These are phyloP conservation scores for Neurospora sp. DNA, from an alignment of 495 filamentous ascomycete species.

Conservation along the genomic window DNA sequence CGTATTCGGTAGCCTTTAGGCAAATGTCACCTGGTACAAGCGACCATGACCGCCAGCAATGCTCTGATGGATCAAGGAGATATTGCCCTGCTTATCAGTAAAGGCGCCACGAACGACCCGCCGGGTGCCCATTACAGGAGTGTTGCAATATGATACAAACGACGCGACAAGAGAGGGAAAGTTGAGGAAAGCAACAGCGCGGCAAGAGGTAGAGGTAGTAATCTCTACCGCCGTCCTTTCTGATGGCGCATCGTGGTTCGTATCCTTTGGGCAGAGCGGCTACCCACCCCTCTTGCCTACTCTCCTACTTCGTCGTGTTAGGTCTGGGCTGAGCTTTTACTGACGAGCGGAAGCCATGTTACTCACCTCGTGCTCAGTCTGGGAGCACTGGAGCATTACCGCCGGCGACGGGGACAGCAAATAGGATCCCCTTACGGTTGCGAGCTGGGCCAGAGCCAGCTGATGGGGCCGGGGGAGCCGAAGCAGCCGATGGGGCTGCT, in stretches of 20 bases:
- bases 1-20: too few species aligned
- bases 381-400: not conserved
- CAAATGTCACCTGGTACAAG: too few species aligned
- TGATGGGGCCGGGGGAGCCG: not conserved
- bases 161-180: not conserved
- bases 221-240: constrained; percentile 18
- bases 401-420: not conserved
- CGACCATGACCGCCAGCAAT: constrained; percentile 51
- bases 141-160: not conserved
- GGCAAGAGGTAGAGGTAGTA: constrained; percentile 29
- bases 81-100: constrained; percentile 67
- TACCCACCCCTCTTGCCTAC: not conserved
- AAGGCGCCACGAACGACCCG: constrained; percentile 61
- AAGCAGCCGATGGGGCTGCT: not conserved
- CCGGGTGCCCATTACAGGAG: not conserved
- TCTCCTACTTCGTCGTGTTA: not conserved
- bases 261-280: constrained; percentile 16
- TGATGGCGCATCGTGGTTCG: constrained; percentile 17
- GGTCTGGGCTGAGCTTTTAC: not conserved
- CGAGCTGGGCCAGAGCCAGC: not conserved
- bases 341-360: not conserved
- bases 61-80: constrained; percentile 62
- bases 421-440: not conserved
- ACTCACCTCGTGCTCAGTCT: not conserved
- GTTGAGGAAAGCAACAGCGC: not conserved